Evolutionary conservation across 495 filamentous ascomycete genomes (phyloP).

Genomic region (Sordaria brevicollis): DNA sequence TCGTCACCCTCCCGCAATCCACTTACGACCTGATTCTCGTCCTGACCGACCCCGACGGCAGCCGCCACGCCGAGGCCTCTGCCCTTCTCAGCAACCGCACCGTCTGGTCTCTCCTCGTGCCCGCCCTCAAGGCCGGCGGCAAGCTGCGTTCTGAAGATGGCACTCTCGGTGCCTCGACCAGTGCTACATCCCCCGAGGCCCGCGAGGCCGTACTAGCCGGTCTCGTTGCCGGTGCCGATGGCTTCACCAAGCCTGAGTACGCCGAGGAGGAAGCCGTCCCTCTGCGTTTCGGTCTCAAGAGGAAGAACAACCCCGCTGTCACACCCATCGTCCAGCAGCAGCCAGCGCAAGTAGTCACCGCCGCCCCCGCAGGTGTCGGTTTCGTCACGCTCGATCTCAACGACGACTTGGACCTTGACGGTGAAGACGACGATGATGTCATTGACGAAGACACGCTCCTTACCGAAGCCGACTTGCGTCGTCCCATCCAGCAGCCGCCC

Average conservation of each 20-base stretch:
- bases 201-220: constrained; percentile 77
- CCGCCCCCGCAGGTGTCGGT: constrained; percentile 50
- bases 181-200: constrained; percentile 33
- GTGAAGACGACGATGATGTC: constrained; percentile 65
- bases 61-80: constrained; percentile 46
- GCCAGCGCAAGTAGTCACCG: constrained; percentile 9
- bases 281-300: constrained; percentile 59
- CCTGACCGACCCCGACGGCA: constrained; percentile 64
- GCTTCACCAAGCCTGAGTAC: constrained; percentile 64
- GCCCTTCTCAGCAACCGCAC: constrained; percentile 50
- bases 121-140: constrained; percentile 60
- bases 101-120: constrained; percentile 56
- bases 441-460: constrained; percentile 86
- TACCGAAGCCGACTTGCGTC: constrained; percentile 67
- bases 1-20: constrained; percentile 62
- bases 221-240: constrained; percentile 47
- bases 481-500: constrained; percentile 61
- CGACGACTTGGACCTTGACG: constrained; percentile 53
- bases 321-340: constrained; percentile 19
- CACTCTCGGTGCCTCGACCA: constrained; percentile 37
- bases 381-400: constrained; percentile 51
- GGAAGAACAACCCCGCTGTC: constrained; percentile 37
- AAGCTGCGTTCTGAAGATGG: constrained; percentile 61
- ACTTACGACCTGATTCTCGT: constrained; percentile 82
- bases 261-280: constrained; percentile 55